Conservation (phyloP, 257 asterid species). For the Parsonsia alboflavescens region DNA sequence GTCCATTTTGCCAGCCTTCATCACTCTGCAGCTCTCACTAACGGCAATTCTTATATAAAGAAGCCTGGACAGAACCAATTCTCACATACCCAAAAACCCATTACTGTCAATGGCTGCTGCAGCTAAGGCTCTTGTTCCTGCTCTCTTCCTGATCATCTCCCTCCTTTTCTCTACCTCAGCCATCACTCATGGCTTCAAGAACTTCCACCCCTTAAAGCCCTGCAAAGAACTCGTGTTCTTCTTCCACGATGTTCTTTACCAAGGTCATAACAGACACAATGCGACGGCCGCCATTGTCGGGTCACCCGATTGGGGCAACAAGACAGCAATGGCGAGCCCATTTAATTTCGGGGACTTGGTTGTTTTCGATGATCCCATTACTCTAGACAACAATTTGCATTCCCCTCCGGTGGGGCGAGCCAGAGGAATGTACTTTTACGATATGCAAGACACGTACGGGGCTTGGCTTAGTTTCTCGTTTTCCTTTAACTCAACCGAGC, state of each 20-base stretch:
- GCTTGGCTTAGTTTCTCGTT: constrained; percentile 76
- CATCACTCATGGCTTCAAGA: constrained; percentile 6
- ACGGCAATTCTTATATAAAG: not conserved
- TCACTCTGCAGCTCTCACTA: not conserved
- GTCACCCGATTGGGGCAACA: constrained; percentile 64
- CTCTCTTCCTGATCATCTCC: constrained; percentile 3
- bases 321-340: constrained; percentile 36
- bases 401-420: constrained; percentile 75
- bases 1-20: not conserved
- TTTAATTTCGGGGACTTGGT: constrained; percentile 56
- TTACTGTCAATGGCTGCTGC: constrained; percentile 16
- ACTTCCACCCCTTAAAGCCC: constrained; percentile 21
- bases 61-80: not conserved
- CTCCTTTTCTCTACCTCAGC: constrained; percentile 13
- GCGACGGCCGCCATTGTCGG: constrained; percentile 71
- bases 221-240: constrained; percentile 52
- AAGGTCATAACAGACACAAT: constrained; percentile 53
- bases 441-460: constrained; percentile 37
- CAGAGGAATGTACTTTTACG: constrained; percentile 64
- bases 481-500: constrained; percentile 51
- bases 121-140: constrained; percentile 24
- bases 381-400: constrained; percentile 55
- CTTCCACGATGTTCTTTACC: constrained; percentile 73
- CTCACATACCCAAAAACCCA: not conserved
- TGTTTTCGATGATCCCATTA: constrained; percentile 75